Conservation (phyloP, 2,329 filamentous ascomycete species). For the Fusarium virguliforme region DNA sequence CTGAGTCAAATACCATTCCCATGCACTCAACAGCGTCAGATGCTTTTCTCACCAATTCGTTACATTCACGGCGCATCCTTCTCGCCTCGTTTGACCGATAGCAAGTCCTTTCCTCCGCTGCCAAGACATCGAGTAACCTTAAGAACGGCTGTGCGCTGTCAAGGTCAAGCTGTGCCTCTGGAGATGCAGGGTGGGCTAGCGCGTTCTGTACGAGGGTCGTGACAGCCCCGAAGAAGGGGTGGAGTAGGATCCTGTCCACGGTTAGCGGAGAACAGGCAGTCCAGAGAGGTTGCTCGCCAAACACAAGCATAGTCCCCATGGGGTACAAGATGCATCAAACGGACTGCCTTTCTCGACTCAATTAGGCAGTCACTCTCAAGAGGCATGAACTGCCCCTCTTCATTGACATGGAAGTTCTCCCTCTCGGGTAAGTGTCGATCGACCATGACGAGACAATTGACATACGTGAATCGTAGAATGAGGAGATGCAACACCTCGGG, state of each 20-base stretch:
- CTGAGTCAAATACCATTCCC: background rate
- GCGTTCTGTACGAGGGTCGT: constrained; percentile 32
- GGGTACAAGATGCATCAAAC: constrained; percentile 45
- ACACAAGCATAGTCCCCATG: constrained; percentile 45
- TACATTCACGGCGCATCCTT: constrained; percentile 13
- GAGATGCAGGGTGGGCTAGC: constrained; percentile 18
- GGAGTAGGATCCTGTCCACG: constrained; percentile 35
- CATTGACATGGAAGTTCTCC: constrained; percentile 3
- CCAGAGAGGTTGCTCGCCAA: constrained; percentile 21
- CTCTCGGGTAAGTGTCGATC: constrained; percentile 40
- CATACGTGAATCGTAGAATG: constrained; percentile 49
- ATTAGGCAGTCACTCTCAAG: constrained; percentile 39
- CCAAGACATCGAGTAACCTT: constrained; percentile 15
- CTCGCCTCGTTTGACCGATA: constrained; percentile 20
- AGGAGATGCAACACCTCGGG: constrained; percentile 47
- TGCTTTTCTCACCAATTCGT: constrained; percentile 12
- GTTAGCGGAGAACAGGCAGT: background rate
- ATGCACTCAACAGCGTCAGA: constrained; percentile 7
- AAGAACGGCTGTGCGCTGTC: constrained; percentile 27
- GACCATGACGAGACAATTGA: constrained; percentile 48
- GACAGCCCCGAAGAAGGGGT: constrained; percentile 38
- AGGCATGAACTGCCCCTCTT: background rate
- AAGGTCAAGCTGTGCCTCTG: constrained; percentile 29
- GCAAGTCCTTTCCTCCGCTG: constrained; percentile 16
- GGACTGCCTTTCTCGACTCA: constrained; percentile 50